These are phyloP conservation scores for Pyrenophora tritici-repentis DNA, from an alignment of 2,329 filamentous ascomycete species.

Conservation along the genomic window DNA sequence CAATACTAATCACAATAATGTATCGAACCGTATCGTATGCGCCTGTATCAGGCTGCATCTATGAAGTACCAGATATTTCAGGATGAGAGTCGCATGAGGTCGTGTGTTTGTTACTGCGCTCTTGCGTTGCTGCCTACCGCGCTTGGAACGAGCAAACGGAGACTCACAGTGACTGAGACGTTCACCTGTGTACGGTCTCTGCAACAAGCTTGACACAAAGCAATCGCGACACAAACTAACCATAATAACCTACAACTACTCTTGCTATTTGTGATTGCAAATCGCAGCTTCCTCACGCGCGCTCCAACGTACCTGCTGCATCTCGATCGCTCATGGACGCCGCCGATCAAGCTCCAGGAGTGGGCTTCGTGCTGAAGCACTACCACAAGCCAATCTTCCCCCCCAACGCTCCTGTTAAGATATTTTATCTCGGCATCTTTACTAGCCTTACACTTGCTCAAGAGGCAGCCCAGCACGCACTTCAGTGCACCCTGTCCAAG, in stretches of 20 bases:
- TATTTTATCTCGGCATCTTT: slow-evolving; percentile 3
- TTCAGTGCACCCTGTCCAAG: background rate
- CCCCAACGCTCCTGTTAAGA: background rate
- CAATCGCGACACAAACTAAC: background rate
- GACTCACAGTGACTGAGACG: background rate
- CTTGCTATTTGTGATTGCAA: background rate
- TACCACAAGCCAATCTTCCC: background rate
- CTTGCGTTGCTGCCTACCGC: background rate
- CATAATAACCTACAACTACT: background rate
- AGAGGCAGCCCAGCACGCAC: background rate
- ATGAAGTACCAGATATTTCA: no score
- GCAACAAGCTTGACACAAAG: slow-evolving; percentile 1
- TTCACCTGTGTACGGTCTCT: background rate
- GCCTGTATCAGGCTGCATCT: no score
- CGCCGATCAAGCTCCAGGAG: background rate
- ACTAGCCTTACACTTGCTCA: background rate
- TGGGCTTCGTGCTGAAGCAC: background rate
- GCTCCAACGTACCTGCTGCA: background rate
- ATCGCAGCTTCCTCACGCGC: background rate
- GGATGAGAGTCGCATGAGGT: no score
- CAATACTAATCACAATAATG: no score
- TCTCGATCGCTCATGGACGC: background rate
- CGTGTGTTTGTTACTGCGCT: no score
- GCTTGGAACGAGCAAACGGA: slow-evolving; percentile 1
- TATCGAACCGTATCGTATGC: no score